phyloP scores from a whole-genome alignment of 2,329 filamentous ascomycete species.

The Trichoderma simmonsii region DNA sequence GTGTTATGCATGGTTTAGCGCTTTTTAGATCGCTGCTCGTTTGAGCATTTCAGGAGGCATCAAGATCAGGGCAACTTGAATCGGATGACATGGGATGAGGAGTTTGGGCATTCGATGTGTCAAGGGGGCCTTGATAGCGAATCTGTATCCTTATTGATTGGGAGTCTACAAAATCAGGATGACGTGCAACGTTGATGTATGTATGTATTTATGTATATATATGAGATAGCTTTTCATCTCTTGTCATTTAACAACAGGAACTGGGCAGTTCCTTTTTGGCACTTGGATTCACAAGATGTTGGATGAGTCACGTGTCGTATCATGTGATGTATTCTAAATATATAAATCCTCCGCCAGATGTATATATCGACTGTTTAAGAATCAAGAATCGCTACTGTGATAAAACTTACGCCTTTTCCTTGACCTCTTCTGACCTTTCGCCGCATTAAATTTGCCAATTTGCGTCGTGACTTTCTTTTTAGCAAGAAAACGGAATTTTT shows the following conservation, averaged over 20 bases:
- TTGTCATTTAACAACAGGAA: neutral
- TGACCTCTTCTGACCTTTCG: neutral
- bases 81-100: slow-evolving; percentile 16
- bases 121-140: slow-evolving; percentile 1
- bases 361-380: neutral
- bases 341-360: neutral
- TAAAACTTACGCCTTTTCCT: neutral
- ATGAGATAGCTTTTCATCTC: neutral
- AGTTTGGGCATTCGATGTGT: slow-evolving; percentile 13
- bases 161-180: slow-evolving; percentile 4
- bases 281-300: neutral
- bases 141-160: slow-evolving; percentile 6
- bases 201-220: slow-evolving; percentile 3
- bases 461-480: neutral
- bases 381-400: neutral
- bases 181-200: slow-evolving; percentile 1
- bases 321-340: neutral
- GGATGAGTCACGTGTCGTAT: neutral
- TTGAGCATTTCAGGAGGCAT: slow-evolving; percentile 22
- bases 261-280: neutral
- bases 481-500: no score
- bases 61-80: slow-evolving; percentile 21
- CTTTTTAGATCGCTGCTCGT: slow-evolving; percentile 16
- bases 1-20: slow-evolving; percentile 22
- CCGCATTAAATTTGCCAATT: neutral